phyloP scores from a whole-genome alignment of 2,329 filamentous ascomycete species.

The Paracoccidioides lutzii region DNA sequence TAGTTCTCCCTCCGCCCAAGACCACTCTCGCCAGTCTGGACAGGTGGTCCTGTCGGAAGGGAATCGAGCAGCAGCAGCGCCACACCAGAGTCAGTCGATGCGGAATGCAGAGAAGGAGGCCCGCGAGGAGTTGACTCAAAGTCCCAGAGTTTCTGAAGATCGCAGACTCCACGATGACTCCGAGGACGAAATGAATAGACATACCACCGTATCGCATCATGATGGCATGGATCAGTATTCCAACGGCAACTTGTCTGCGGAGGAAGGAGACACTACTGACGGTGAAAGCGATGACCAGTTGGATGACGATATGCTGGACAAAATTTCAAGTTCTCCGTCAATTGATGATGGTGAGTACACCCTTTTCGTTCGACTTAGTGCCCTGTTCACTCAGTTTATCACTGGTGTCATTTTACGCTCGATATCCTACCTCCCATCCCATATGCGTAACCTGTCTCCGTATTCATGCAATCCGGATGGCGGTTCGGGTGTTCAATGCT shows the following conservation, averaged over 20 bases:
- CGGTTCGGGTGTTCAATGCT: background rate
- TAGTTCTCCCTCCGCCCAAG: constrained; percentile 67
- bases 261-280: constrained; percentile 20
- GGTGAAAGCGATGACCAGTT: constrained; percentile 54
- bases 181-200: constrained; percentile 20
- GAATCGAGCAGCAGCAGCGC: constrained; percentile 52
- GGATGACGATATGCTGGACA: constrained; percentile 94
- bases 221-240: constrained; percentile 2
- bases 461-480: background rate
- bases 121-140: constrained; percentile 56
- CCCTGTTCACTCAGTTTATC: constrained; percentile 19
- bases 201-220: constrained; percentile 8
- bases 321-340: constrained; percentile 95
- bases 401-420: background rate
- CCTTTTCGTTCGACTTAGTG: background rate
- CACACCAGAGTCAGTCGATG: constrained; percentile 76
- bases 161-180: constrained; percentile 29
- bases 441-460: background rate
- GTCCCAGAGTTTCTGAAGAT: constrained; percentile 47
- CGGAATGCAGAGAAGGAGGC: constrained; percentile 67
- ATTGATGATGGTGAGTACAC: constrained; percentile 91
- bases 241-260: constrained; percentile 2
- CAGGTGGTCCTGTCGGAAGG: constrained; percentile 39
- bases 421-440: background rate
- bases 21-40: constrained; percentile 51